Evolutionary conservation across 2,329 filamentous ascomycete species (phyloP), one percentile per base, ranked within the genome.

Genomic region (Colletotrichum melonis): DNA sequence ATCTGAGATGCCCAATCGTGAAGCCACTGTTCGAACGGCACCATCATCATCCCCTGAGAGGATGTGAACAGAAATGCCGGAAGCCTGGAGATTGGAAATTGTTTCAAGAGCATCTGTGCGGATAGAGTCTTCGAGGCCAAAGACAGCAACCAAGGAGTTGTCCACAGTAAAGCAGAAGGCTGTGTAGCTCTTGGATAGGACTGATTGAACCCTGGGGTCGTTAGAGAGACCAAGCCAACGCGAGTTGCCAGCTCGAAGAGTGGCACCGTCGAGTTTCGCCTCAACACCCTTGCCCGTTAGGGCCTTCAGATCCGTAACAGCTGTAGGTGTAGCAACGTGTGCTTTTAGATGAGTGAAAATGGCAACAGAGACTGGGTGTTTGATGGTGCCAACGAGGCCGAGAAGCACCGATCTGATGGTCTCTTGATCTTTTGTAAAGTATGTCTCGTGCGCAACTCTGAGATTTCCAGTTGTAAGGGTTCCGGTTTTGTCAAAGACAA

Each of bases 401-500:
- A 69, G 63, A 52, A 74, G 57, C 49, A 75, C 28, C 9, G 67
- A 22, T 38, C 55, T 54, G 6, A 9, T 75, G 14, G 22, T 26
- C 12, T 12, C 46, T 54, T 9, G 75, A 24, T 69, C 67, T 9
- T 38, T 46, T 4, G 63, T 32, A 42, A 76, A 8, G 82, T 81
- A 77, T 72, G 82, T 49, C 77, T 87, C 79, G 65, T 79, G 30
- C 72, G 79, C 79, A 67, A 89, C 80, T 57, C 82, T 80, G 38
- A 93, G 76, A 2, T 86, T 85, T 0, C 91, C 92, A 30, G 85
- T 79, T 0, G 93, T 95, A 9, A 96, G 80, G 0, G 93, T 96
- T 0, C 94, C 93, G 0, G 94, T 96, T 81, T 96, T 96, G 84
- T 96, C 93, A 76, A 96, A 93, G 0, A 96, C 87, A 2, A 95